These are phyloP conservation scores for Ustanciosporium gigantosporum DNA, from an alignment of 1,284 basidiomycete species.

Conservation along the genomic window DNA sequence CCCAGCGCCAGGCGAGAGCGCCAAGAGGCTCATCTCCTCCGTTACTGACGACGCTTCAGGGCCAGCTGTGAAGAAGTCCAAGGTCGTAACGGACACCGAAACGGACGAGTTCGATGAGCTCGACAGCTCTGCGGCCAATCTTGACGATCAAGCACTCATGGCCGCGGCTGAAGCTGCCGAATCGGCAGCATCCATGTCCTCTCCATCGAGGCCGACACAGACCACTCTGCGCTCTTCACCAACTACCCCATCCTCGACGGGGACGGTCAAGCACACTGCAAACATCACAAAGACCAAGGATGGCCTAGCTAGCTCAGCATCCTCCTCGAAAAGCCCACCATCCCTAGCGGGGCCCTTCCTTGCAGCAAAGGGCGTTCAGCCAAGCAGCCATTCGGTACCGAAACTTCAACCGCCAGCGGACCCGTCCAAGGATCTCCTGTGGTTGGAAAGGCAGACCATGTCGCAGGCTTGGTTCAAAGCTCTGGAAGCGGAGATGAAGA, in stretches of 20 bases:
- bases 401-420: constrained; percentile 8
- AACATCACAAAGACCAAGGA: neutral
- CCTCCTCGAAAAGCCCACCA: neutral
- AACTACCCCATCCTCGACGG: neutral
- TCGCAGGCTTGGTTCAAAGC: constrained; percentile 44
- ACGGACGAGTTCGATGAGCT: constrained; percentile 25
- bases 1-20: too few species aligned
- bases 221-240: constrained; percentile 2
- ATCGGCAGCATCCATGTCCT: constrained; percentile 7
- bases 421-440: constrained; percentile 23
- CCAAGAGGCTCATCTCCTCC: too few species aligned
- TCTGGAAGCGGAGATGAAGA: constrained; percentile 44
- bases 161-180: constrained; percentile 43
- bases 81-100: neutral
- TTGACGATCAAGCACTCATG: constrained; percentile 41
- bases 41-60: too few species aligned
- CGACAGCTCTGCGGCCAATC: constrained; percentile 24
- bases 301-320: neutral
- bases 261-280: neutral
- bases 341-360: neutral
- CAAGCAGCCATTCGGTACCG: constrained; percentile 1
- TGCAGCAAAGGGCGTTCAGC: neutral
- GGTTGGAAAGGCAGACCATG: constrained; percentile 57
- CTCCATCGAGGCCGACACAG: constrained; percentile 10
- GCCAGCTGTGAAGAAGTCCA: neutral